These are phyloP conservation scores for Polygonum maritimum DNA, from an alignment of 148 eudicot genomes.

Conservation along the genomic window DNA sequence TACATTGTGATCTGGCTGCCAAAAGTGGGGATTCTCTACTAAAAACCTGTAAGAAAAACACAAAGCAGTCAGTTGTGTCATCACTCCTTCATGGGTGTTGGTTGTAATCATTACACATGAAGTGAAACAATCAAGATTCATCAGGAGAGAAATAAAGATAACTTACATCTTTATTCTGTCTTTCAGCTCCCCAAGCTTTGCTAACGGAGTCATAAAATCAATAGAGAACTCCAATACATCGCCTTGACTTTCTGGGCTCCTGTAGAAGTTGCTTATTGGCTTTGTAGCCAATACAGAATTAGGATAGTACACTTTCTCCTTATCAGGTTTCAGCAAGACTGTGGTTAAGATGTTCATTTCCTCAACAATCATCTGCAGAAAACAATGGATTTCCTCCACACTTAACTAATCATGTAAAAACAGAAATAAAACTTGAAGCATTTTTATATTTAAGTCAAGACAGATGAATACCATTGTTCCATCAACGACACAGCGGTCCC, in stretches of 20 bases:
- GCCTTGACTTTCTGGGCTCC: constrained; percentile 63
- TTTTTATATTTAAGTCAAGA: neutral
- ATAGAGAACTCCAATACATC: constrained; percentile 50
- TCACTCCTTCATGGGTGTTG: too few relatives aligned
- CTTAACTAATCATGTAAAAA: neutral
- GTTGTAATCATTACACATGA: neutral
- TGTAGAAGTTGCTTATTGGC: constrained; percentile 55
- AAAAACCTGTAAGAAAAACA: constrained; percentile 8
- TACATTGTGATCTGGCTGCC: constrained; percentile 56
- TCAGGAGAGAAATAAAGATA: neutral
- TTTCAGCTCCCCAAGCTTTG: constrained; percentile 38
- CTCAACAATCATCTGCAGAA: constrained; percentile 54
- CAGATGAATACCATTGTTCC: constrained; percentile 38
- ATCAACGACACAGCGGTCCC: constrained; percentile 68
- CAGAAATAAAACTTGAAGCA: neutral
- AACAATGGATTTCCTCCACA: neutral
- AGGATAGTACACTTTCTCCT: constrained; percentile 59
- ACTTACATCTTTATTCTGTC: constrained; percentile 53
- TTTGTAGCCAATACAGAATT: constrained; percentile 51
- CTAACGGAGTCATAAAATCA: constrained; percentile 46
- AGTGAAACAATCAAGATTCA: neutral
- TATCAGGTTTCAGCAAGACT: constrained; percentile 47
- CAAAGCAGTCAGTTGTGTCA: neutral
- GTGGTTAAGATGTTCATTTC: constrained; percentile 71
- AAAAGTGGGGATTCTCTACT: constrained; percentile 13